Evolutionary conservation across 2,329 filamentous ascomycete species (phyloP), one percentile per base, ranked within the genome.

Genomic region (Epichloe elymi): DNA sequence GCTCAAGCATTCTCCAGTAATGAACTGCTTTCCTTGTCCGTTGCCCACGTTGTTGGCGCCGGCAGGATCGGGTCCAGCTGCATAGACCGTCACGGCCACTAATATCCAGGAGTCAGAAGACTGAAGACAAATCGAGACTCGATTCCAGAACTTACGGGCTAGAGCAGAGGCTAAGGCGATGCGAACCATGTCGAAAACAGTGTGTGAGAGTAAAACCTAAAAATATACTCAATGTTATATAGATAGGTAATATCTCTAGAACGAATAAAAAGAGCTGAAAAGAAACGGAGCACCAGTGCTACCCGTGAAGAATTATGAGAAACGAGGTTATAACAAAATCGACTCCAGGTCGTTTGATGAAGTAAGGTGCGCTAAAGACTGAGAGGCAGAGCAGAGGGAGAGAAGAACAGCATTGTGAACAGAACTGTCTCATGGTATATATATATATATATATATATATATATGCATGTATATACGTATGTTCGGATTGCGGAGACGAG

Each of bases 1-100:
- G 37, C 53, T 56, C n/a, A 62, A 53, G 41, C 63, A 65, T 17
- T 57, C 55, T 35, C 62, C 63, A n/a, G 58, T 61, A 51, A 62
- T 63, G 50, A 64, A 65, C 41, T 65, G 63, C 11, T 33, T 17
- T 35, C 59, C 60, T 5, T 55, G 44, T 17, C 57, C 59, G 51
- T 59, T 60, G 42, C 59, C 60, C 10, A 61, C 54, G 42, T 61
- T 58, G 41, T 55, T 53, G 33, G 56, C 59, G 33, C 59, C 59
- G n/a, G 58, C 42, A 23, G 51, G 51, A 11, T 49, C 49, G 12
- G 44, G 39, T 35, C 10, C 47, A 5, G 50, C 50, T 11, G 56
- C 56, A 36, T 53, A 55, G 35, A 51, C 56, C 19, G 53, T 48
- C 48, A 55, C n/a, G 44, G 51, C 49, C 30, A 51, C 55, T 56